Conservation (phyloP, 176 grass and related monocot species). For the Oryza nivara region DNA sequence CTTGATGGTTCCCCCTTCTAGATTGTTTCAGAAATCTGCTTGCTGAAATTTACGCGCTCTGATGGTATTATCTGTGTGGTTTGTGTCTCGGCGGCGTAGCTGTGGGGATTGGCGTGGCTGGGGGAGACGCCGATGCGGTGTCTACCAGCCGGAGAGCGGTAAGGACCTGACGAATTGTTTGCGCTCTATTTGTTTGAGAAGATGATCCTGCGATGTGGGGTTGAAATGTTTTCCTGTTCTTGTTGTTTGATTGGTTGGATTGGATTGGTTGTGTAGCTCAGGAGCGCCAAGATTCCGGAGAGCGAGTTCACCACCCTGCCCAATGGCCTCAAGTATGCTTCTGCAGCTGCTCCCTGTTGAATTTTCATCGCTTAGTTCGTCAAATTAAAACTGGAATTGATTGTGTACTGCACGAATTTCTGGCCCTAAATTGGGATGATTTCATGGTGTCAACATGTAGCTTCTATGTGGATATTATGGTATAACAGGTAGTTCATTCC, state of each 20-base stretch:
- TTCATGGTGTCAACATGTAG: background rate
- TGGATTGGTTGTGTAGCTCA: slow-evolving; percentile 59
- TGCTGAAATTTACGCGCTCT: background rate
- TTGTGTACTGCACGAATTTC: background rate
- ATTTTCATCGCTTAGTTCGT: background rate
- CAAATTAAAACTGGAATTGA: background rate
- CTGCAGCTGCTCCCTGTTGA: background rate
- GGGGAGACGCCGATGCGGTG: slow-evolving; percentile 62
- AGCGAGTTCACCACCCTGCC: slow-evolving; percentile 77
- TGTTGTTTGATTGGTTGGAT: slow-evolving; percentile 27
- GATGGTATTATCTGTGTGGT: background rate
- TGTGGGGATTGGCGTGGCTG: slow-evolving; percentile 36
- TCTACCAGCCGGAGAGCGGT: slow-evolving; percentile 96
- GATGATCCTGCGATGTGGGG: background rate
- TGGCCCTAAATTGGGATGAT: background rate
- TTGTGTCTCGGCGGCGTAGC: background rate
- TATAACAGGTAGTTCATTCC: background rate
- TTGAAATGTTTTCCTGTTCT: background rate
- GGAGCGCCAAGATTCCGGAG: slow-evolving; percentile 82
- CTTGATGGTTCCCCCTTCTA: background rate
- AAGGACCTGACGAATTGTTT: slow-evolving; percentile 34
- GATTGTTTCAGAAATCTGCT: background rate
- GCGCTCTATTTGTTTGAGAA: background rate
- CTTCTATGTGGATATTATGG: background rate
- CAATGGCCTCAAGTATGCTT: slow-evolving; percentile 89